Evolutionary conservation across 495 filamentous ascomycete genomes (phyloP).

Genomic region (Daldinia concentrica): DNA sequence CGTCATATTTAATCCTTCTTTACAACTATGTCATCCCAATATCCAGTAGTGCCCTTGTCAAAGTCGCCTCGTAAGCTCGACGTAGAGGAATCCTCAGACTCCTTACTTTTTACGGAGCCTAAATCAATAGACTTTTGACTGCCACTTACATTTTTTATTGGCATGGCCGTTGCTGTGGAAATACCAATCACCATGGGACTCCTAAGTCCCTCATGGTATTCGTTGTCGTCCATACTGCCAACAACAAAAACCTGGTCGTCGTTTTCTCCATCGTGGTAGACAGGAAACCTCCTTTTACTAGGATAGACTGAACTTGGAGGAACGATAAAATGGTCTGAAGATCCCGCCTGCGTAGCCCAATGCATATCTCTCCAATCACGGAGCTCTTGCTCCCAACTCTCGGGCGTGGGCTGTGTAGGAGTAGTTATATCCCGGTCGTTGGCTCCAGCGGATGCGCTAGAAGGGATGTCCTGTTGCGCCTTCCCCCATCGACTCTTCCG

Average conservation of each 20-base stretch:
- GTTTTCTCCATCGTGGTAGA: not conserved
- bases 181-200: not conserved
- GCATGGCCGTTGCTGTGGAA: not conserved
- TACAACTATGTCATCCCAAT: not conserved
- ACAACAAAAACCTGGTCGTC: not conserved
- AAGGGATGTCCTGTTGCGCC: not conserved
- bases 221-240: not conserved
- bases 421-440: not conserved
- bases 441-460: not conserved
- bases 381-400: not conserved
- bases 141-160: not conserved
- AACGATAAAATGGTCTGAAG: not conserved
- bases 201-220: not conserved
- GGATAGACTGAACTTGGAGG: not conserved
- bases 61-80: not conserved
- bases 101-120: not conserved
- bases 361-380: not conserved
- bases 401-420: not conserved
- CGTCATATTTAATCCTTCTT: not conserved
- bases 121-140: not conserved
- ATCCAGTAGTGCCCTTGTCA: not conserved
- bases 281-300: not conserved
- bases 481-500: not conserved
- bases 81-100: not conserved
- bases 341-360: not conserved